Percentiles rank a stretch among this genome's conserved stretches.
Evolutionary conservation across 176 grass and related monocot genomes (phyloP).

Genomic region (Oryza rufipogon): DNA sequence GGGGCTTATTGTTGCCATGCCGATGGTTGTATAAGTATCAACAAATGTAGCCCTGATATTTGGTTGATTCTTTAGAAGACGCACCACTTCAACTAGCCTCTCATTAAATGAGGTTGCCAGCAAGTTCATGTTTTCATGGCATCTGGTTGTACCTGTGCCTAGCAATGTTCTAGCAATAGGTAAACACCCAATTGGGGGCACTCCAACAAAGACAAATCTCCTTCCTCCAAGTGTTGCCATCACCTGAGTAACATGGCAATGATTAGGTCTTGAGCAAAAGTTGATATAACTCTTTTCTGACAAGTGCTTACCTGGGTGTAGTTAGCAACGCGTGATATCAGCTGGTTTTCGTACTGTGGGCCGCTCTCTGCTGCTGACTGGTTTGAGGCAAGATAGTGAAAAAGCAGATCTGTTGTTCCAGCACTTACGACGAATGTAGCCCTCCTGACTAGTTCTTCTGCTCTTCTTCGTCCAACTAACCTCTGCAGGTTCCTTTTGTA

Average conservation of each 20-base stretch:
- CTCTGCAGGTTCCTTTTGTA: slow-evolving; percentile 55
- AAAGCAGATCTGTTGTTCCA: slow-evolving; percentile 61
- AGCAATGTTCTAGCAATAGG: slow-evolving; percentile 58
- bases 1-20: slow-evolving; percentile 46
- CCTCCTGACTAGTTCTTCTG: slow-evolving; percentile 48
- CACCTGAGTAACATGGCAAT: slow-evolving; percentile 33
- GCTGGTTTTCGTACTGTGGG: slow-evolving; percentile 45
- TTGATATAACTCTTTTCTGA: background rate
- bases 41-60: slow-evolving; percentile 50
- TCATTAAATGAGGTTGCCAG: slow-evolving; percentile 62
- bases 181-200: slow-evolving; percentile 63
- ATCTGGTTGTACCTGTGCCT: slow-evolving; percentile 46
- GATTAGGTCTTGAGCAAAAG: background rate
- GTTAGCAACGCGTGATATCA: slow-evolving; percentile 50
- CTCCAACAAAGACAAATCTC: slow-evolving; percentile 57
- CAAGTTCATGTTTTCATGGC: slow-evolving; percentile 54
- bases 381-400: slow-evolving; percentile 40
- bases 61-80: slow-evolving; percentile 40
- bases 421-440: slow-evolving; percentile 61
- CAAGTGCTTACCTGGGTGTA: slow-evolving; percentile 52
- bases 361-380: slow-evolving; percentile 36
- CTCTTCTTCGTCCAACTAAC: slow-evolving; percentile 45
- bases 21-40: slow-evolving; percentile 45
- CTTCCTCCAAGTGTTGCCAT: slow-evolving; percentile 62
- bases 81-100: slow-evolving; percentile 40